Evolutionary conservation across 1,139 yeast species (phyloP).

Genomic region (Taiozyma onychis): DNA sequence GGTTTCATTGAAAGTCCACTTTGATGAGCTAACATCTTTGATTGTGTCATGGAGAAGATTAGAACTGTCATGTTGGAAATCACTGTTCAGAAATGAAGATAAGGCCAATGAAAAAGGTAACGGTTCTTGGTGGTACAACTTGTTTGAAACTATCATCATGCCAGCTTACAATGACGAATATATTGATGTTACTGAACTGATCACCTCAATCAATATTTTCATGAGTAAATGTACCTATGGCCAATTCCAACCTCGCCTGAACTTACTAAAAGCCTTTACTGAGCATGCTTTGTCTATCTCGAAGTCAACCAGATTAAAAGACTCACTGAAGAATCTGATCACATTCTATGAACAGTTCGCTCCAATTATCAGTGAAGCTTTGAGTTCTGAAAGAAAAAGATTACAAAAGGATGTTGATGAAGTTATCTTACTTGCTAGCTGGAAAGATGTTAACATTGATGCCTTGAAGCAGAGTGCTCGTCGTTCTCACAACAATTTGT

Average conservation of each 20-base stretch:
- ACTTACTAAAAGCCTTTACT: conserved; percentile 56
- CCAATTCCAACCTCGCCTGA: conserved; percentile 56
- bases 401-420: conserved; percentile 81
- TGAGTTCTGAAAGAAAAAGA: conserved; percentile 41
- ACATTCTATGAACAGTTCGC: conserved; percentile 63
- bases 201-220: conserved; percentile 72
- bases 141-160: conserved; percentile 69
- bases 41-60: conserved; percentile 89
- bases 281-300: conserved; percentile 37
- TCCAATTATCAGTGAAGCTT: conserved; percentile 39
- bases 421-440: conserved; percentile 82
- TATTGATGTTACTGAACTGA: conserved; percentile 34
- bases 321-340: conserved; percentile 57
- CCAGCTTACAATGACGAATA: conserved; percentile 34
- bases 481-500: conserved; percentile 77
- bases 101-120: conserved; percentile 39
- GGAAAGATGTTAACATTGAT: conserved; percentile 95
- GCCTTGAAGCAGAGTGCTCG: conserved; percentile 93
- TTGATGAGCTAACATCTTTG: conserved; percentile 54
- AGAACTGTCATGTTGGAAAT: conserved; percentile 83
- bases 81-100: conserved; percentile 68
- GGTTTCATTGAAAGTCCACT: conserved; percentile 54
- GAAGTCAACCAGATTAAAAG: conserved; percentile 18
- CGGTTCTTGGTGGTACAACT: conserved; percentile 89
- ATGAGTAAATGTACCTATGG: conserved; percentile 74